Percentiles rank a stretch among this genome's conserved stretches.
These are phyloP conservation scores for Leishmania tarentolae DNA, from an alignment of 208 protist genomes.

Conservation along the genomic window DNA sequence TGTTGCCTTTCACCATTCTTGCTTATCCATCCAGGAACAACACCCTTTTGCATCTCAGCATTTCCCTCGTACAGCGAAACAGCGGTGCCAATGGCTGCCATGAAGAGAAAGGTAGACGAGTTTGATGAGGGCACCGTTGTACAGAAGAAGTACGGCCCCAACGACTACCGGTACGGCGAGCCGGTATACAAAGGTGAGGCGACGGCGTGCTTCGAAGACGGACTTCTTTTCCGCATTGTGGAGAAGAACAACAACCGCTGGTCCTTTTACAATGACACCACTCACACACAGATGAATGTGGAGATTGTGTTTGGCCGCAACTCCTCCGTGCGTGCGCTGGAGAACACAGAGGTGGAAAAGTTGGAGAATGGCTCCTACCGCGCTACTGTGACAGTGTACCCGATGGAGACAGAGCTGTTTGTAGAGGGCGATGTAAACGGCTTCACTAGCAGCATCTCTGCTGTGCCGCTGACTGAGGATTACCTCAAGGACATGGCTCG, in stretches of 20 bases:
- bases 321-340: slow-evolving; percentile 62
- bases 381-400: slow-evolving; percentile 71
- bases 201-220: slow-evolving; percentile 68
- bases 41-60: neutral
- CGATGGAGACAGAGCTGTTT: slow-evolving; percentile 79
- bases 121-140: slow-evolving; percentile 77
- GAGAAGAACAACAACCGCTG: slow-evolving; percentile 64
- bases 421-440: slow-evolving; percentile 57
- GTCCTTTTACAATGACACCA: slow-evolving; percentile 89
- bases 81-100: slow-evolving; percentile 10
- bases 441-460: slow-evolving; percentile 73
- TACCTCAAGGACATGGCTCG: slow-evolving; percentile 69
- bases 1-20: neutral
- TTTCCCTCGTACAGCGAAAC: neutral
- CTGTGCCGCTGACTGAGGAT: slow-evolving; percentile 57
- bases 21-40: neutral
- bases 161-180: slow-evolving; percentile 33
- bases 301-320: slow-evolving; percentile 69
- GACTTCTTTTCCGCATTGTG: slow-evolving; percentile 77
- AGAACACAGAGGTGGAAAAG: slow-evolving; percentile 58
- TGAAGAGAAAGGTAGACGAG: slow-evolving; percentile 62
- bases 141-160: slow-evolving; percentile 37
- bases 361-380: slow-evolving; percentile 47
- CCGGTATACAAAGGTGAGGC: slow-evolving; percentile 55
- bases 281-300: slow-evolving; percentile 75